These are phyloP conservation scores for Amauroascus niger DNA, from an alignment of 2,329 filamentous ascomycete species.

Conservation along the genomic window DNA sequence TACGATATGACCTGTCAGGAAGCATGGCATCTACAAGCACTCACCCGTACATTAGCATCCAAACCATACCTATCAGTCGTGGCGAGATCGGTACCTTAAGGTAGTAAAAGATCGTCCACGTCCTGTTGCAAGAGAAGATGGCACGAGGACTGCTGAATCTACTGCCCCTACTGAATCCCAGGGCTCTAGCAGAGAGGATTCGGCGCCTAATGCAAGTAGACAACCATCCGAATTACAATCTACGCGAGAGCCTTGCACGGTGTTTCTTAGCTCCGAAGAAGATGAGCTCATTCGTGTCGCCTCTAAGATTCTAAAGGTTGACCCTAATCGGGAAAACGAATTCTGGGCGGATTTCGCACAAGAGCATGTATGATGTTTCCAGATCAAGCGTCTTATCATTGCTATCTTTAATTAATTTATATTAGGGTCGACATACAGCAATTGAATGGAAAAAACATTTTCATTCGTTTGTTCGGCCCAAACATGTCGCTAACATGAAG, in stretches of 20 bases:
- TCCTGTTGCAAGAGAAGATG: slow-evolving; percentile 24
- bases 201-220: background rate
- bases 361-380: slow-evolving; percentile 13
- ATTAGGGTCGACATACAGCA: slow-evolving; percentile 11
- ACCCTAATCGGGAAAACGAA: slow-evolving; percentile 15
- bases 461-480: slow-evolving; percentile 13
- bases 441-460: slow-evolving; percentile 15
- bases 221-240: background rate
- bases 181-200: background rate
- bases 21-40: background rate
- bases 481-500: slow-evolving; percentile 6
- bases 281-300: slow-evolving; percentile 20
- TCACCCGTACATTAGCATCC: slow-evolving; percentile 28
- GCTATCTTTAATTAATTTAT: background rate
- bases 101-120: slow-evolving; percentile 29
- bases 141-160: background rate
- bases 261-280: slow-evolving; percentile 21
- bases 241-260: no score
- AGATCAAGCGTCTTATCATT: background rate
- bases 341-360: slow-evolving; percentile 23
- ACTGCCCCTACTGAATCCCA: background rate
- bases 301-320: slow-evolving; percentile 19
- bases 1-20: slow-evolving; percentile 19
- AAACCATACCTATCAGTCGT: slow-evolving; percentile 42
- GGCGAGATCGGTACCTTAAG: slow-evolving; percentile 41